Percentiles rank a stretch among this genome's conserved stretches.
phyloP scores from a whole-genome alignment of 2,329 filamentous ascomycete species.

The Fusarium odoratissimum region DNA sequence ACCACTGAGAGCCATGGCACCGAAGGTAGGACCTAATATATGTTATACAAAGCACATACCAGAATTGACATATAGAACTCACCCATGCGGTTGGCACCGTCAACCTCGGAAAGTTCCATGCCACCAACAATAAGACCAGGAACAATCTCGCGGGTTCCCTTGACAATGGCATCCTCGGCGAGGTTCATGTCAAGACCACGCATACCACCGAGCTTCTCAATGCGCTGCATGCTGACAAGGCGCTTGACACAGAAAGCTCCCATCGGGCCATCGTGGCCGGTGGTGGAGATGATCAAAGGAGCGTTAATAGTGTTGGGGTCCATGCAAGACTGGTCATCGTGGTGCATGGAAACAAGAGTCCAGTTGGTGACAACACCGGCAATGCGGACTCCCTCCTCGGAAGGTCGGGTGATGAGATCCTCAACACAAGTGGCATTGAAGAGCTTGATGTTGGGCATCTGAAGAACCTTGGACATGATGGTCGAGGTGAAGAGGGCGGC shows the following conservation, averaged over 20 bases:
- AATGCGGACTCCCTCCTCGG: conserved; percentile 70
- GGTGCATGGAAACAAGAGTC: conserved; percentile 89
- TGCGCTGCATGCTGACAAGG: conserved; percentile 85
- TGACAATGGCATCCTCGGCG: conserved; percentile 94
- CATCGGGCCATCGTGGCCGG: conserved; percentile 90
- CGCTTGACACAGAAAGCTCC: conserved; percentile 93
- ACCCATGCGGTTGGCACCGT: conserved; percentile 92
- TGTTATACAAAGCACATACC: background rate
- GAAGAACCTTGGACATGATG: conserved; percentile 82
- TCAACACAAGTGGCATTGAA: conserved; percentile 96
- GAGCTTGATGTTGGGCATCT: conserved; percentile 92
- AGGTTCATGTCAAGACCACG: conserved; percentile 91
- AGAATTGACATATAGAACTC: conserved; percentile 15
- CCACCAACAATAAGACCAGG: conserved; percentile 92
- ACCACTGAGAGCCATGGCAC: conserved; percentile 87
- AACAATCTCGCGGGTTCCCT: conserved; percentile 87
- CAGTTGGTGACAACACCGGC: conserved; percentile 96
- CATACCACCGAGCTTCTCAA: conserved; percentile 91
- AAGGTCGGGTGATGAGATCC: conserved; percentile 86
- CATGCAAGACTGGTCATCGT: conserved; percentile 94
- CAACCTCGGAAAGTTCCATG: conserved; percentile 92
- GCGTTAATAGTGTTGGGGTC: conserved; percentile 98
- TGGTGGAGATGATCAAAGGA: conserved; percentile 87
- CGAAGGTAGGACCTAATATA: conserved; percentile 75
- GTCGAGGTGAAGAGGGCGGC: conserved; percentile 93